These are phyloP conservation scores for Nevesoporus exiguus DNA, from an alignment of 768 basidiomycete species.

Conservation along the genomic window DNA sequence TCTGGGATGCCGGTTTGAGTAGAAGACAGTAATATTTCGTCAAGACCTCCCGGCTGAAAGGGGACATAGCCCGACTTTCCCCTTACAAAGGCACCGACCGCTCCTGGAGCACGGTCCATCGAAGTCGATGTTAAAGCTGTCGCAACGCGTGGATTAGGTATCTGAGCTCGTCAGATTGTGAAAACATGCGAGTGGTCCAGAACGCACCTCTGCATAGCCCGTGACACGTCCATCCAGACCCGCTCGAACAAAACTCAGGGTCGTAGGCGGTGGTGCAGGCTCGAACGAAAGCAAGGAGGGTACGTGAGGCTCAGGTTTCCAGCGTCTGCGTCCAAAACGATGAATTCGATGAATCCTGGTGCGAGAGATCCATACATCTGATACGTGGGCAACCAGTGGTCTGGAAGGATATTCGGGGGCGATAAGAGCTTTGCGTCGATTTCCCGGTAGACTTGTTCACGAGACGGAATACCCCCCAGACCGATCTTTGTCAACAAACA, in stretches of 20 bases:
- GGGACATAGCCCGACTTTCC: conserved; percentile 93
- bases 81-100: conserved; percentile 78
- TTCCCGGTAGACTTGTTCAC: conserved; percentile 56
- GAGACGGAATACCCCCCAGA: conserved; percentile 54
- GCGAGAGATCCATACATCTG: conserved; percentile 63
- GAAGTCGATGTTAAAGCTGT: conserved; percentile 84
- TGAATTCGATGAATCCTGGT: conserved; percentile 11
- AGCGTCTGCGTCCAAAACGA: conserved; percentile 48
- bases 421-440: conserved; percentile 75
- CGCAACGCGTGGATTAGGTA: conserved; percentile 48
- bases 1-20: conserved; percentile 34
- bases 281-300: conserved; percentile 60
- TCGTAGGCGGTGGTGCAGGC: conserved; percentile 74
- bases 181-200: background rate
- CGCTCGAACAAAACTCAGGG: conserved; percentile 65
- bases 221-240: conserved; percentile 79
- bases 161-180: conserved; percentile 37
- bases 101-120: conserved; percentile 78
- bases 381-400: conserved; percentile 74
- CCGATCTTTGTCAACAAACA: conserved; percentile 53
- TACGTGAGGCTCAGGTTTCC: conserved; percentile 60
- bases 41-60: conserved; percentile 92
- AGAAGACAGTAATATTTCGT: conserved; percentile 46
- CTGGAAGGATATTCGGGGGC: conserved; percentile 62
- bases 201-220: conserved; percentile 74